Evolutionary conservation across 2,329 filamentous ascomycete genomes (phyloP).

Genomic region (Thermoascus crustaceus): DNA sequence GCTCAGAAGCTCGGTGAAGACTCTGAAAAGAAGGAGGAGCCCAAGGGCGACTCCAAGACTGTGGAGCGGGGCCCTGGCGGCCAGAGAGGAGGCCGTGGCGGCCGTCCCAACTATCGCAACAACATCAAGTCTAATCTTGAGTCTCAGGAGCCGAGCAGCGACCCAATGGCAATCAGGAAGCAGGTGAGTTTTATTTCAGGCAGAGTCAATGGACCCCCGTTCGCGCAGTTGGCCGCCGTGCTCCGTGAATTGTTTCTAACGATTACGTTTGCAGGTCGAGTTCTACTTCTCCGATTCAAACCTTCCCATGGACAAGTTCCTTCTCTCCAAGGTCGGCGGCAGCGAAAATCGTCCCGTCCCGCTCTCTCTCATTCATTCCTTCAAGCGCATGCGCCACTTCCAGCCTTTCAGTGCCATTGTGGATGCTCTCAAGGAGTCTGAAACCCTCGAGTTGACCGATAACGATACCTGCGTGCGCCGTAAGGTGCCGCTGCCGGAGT

Average conservation of each 20-base stretch:
- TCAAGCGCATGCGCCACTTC: constrained; percentile 96
- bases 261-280: constrained; percentile 66
- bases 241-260: too few species aligned
- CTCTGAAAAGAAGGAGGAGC: constrained; percentile 27
- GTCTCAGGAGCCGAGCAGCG: constrained; percentile 59
- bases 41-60: constrained; percentile 17
- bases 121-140: constrained; percentile 66
- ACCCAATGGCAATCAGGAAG: constrained; percentile 72
- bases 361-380: constrained; percentile 68
- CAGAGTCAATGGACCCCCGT: too few species aligned
- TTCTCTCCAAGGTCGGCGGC: constrained; percentile 71
- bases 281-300: constrained; percentile 95
- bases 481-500: constrained; percentile 58
- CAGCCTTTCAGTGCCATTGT: constrained; percentile 78
- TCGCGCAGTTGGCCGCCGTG: too few species aligned
- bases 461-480: constrained; percentile 66
- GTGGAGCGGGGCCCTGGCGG: constrained; percentile 17
- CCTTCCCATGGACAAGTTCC: constrained; percentile 77
- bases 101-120: constrained; percentile 32
- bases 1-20: constrained; percentile 30
- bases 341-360: constrained; percentile 65
- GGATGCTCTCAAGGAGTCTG: constrained; percentile 70
- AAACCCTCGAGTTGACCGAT: constrained; percentile 63
- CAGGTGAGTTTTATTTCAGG: constrained; percentile 49
- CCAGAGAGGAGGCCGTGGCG: constrained; percentile 21